phyloP scores from a whole-genome alignment of 306 rosid species.

The Canavalia ensiformis region DNA sequence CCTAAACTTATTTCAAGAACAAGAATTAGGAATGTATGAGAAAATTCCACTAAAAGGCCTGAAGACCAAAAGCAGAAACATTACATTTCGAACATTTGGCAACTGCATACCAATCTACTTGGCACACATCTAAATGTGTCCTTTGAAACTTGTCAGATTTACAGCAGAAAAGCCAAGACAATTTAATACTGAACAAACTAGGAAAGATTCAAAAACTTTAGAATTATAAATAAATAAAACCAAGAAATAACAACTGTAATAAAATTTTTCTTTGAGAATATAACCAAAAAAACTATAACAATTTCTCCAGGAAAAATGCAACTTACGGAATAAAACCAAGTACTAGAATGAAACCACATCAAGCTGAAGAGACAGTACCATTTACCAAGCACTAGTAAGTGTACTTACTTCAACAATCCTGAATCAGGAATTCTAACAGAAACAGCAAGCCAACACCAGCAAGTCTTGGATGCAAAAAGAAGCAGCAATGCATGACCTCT shows the following conservation, averaged over 20 bases:
- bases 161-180: conserved; percentile 51
- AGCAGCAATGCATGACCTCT: conserved; percentile 41
- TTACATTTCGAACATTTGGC: conserved; percentile 53
- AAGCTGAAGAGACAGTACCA: conserved; percentile 19
- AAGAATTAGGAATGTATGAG: conserved; percentile 36
- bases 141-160: conserved; percentile 58
- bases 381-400: conserved; percentile 27
- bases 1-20: conserved; percentile 20
- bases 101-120: conserved; percentile 52
- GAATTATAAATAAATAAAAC: conserved; percentile 7
- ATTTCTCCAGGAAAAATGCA: conserved; percentile 26
- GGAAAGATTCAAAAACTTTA: conserved; percentile 11
- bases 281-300: not conserved
- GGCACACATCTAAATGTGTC: conserved; percentile 48
- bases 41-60: conserved; percentile 47
- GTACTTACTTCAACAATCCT: conserved; percentile 49
- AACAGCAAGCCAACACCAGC: conserved; percentile 33
- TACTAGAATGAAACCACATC: conserved; percentile 43
- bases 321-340: conserved; percentile 35
- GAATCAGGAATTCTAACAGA: conserved; percentile 33
- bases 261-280: not conserved
- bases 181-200: conserved; percentile 28
- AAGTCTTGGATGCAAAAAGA: conserved; percentile 32
- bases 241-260: conserved; percentile 27
- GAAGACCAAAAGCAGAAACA: conserved; percentile 52